A percentile compares a stretch with the other conserved stretches of the same genome.
These are phyloP conservation scores for Exophiala xenobiotica DNA, from an alignment of 2,329 filamentous ascomycete genomes.

Conservation along the genomic window DNA sequence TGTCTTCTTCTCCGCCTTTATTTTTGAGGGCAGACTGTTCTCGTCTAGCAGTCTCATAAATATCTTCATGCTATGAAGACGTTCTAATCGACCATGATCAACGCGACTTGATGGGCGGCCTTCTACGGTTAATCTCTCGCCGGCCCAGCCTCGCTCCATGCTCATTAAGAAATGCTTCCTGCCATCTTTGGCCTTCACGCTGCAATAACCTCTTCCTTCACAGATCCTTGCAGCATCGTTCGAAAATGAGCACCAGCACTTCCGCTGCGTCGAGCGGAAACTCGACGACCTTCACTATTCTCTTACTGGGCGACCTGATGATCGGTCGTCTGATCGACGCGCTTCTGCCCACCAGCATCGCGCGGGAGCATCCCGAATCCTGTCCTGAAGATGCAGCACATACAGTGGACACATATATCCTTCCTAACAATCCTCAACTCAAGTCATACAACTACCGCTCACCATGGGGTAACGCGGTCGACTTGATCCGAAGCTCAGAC, in stretches of 20 bases:
- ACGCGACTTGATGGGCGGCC: too few relatives aligned
- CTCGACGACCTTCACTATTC: constrained; percentile 31
- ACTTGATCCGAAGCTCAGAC: constrained; percentile 35
- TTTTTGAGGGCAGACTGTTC: too few relatives aligned
- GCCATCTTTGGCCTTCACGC: too few relatives aligned
- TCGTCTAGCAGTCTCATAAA: too few relatives aligned
- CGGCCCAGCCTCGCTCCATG: background rate
- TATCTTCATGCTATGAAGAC: too few relatives aligned
- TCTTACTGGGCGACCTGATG: constrained; percentile 44
- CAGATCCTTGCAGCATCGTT: background rate
- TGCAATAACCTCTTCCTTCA: background rate
- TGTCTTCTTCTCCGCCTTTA: too few relatives aligned
- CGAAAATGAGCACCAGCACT: background rate
- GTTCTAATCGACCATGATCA: too few relatives aligned
- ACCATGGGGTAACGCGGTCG: constrained; percentile 40
- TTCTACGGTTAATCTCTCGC: too few relatives aligned
- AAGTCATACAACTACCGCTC: constrained; percentile 31
- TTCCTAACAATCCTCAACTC: constrained; percentile 23
- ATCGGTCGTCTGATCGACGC: constrained; percentile 44
- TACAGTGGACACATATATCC: constrained; percentile 25
- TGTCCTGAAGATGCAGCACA: constrained; percentile 31
- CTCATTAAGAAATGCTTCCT: background rate
- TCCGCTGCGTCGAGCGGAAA: background rate
- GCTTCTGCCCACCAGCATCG: constrained; percentile 33
- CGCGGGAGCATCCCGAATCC: constrained; percentile 30